Evolutionary conservation across 805 yeast genomes (phyloP).

Genomic region (Metschnikowia vanudenii): DNA sequence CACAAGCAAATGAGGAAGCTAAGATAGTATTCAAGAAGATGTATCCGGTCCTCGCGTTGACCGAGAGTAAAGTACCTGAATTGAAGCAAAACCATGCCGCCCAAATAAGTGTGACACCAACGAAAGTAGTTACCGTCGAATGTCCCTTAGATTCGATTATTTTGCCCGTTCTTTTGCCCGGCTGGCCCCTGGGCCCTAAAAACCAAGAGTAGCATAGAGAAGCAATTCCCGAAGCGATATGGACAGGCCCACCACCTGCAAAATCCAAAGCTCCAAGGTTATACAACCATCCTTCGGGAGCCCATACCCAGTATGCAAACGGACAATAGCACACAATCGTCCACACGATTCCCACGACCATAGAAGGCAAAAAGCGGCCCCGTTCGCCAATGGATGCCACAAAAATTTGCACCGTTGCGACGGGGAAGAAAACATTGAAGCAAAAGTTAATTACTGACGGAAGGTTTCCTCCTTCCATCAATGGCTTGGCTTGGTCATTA

Average conservation of each 20-base stretch:
- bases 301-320: slow-evolving; percentile 49
- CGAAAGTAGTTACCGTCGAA: slow-evolving; percentile 36
- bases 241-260: slow-evolving; percentile 53
- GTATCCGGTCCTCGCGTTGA: slow-evolving; percentile 44
- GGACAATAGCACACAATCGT: slow-evolving; percentile 46
- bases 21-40: slow-evolving; percentile 50
- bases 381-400: slow-evolving; percentile 45
- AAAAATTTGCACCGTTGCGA: slow-evolving; percentile 50
- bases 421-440: slow-evolving; percentile 46
- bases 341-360: slow-evolving; percentile 41
- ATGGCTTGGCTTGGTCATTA: slow-evolving; percentile 39
- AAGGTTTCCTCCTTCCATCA: slow-evolving; percentile 44
- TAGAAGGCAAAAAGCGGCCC: slow-evolving; percentile 40
- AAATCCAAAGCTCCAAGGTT: slow-evolving; percentile 46
- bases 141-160: slow-evolving; percentile 29
- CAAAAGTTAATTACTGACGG: slow-evolving; percentile 47
- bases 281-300: slow-evolving; percentile 43
- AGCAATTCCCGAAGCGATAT: slow-evolving; percentile 44
- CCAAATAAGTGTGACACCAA: slow-evolving; percentile 48
- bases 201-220: slow-evolving; percentile 43
- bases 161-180: slow-evolving; percentile 26
- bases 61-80: slow-evolving; percentile 43
- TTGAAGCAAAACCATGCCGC: slow-evolving; percentile 52
- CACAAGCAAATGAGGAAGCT: slow-evolving; percentile 49
- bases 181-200: slow-evolving; percentile 39